Evolutionary conservation across 768 basidiomycete species (phyloP), one percentile per base, ranked within the genome.

Genomic region (Hydnomerulius pinastri): DNA sequence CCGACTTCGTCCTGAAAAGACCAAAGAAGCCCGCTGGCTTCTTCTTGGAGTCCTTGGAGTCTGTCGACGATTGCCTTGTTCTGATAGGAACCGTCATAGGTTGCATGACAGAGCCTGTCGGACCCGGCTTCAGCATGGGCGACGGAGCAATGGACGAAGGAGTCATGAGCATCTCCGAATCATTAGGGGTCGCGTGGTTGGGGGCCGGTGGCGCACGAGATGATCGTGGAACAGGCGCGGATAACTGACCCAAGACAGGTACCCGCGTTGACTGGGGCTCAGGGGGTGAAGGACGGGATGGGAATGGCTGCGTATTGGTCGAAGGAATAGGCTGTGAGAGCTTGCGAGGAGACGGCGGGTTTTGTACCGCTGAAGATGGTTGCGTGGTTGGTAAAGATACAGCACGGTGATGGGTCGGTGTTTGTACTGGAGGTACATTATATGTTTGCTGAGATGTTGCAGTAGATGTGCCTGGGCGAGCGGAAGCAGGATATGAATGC

Each of bases 111-210:
- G 29, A 10, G 11, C 33, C 53, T 9, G 55, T 42, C 15, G 44
- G 39, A 15, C 53, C 71, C 11, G 76, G 68, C 44, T 75, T 75
- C 32, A 77, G 63, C 50, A 74, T 67, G 9, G 77, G 78, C 0
- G 73, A 73, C 3, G 71, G 78, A 3, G 80, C 80, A 15, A 86
- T 75, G 1, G 86, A 86, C 11, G 85, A 86, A 5, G 85, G 84
- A 0, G 85, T 87, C 59, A 74, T 76, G 29, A 86, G 73, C 32
- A 81, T 69, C 47, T 75, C 73, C 8, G 78, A 75, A 39, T 84
- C 83, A 45, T 77, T 70, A 11, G 78, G 79, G 17, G 69, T 64
- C 32, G 66, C 60, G 25, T 71, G 71, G 35, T 71, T 66, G 18
- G 73, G 45, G 13, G 54, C 63, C 29, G 67, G 50, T 24, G 61